Base-by-base conservation (phyloP, 2,329 filamentous ascomycete species). In the Colletotrichum truncatum region DNA sequence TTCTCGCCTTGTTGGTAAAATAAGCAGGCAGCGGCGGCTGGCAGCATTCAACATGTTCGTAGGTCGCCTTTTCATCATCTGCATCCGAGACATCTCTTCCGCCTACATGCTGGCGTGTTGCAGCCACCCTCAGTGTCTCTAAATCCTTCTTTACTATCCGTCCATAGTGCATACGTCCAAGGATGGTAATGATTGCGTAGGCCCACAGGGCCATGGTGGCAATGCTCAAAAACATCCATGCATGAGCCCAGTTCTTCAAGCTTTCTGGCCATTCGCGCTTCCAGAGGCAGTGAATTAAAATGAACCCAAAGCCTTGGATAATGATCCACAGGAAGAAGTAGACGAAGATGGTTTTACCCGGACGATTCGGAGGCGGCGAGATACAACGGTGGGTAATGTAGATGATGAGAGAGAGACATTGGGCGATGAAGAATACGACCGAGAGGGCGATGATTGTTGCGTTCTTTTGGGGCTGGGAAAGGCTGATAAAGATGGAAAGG, bases 171-270 rank as follows among this genome's bases (percentile, higher is more conserved):
- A n/a, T n/a, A n/a, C n/a, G n/a, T n/a, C n/a, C n/a, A n/a, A n/a
- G n/a, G 2, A 53, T 11, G 4, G 5, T 21, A 18, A 53, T 18
- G 12, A 64, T 16, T 3, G 30, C 55, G 14, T 25, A 32, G 1
- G 32, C 34, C 46, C 48, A 64, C 0, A 54, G n/a, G 6, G 28
- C 23, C 3, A 64, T 11, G 6, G 48, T 46, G 14, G 25, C 6
- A 3, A 46, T 3, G 9, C 48, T 61, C 11, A 61, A 11, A 8
- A 61, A 7, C 62, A 48, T 46, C 56, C 56, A 61, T 6, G 25
- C 18, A 9, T 48, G 30, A 14, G 16, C 39, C 6, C 16, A n/a
- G 26, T 21, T 41, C n/a, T 53, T 53, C 32, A 28, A 11, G 25
- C 4, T 6, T 14, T 32, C 30, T 9, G 61, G 49, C 56, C 55